Evolutionary conservation across 805 yeast species (phyloP).

Genomic region (Grigorovia yakushimaensis): DNA sequence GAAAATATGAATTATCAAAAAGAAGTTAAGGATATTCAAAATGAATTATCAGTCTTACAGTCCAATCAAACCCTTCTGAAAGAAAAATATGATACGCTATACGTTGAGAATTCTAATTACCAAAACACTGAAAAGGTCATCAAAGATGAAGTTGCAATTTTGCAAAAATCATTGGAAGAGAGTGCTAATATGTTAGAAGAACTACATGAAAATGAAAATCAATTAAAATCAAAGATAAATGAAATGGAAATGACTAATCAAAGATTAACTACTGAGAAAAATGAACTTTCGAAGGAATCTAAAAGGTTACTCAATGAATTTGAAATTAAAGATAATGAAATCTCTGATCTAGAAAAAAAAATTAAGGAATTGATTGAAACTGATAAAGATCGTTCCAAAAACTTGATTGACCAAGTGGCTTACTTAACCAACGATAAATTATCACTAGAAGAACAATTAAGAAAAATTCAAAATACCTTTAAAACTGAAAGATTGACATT

Average conservation of each 20-base stretch:
- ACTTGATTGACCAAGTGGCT: slow-evolving; percentile 6
- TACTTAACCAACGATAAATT: slow-evolving; percentile 4
- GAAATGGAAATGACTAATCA: slow-evolving; percentile 1
- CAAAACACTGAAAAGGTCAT: neutral
- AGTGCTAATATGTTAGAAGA: slow-evolving; percentile 2
- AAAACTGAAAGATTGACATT: slow-evolving; percentile 3
- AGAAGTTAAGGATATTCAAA: slow-evolving; percentile 13
- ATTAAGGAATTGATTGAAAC: slow-evolving; percentile 2
- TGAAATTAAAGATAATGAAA: slow-evolving; percentile 4
- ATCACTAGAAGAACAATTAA: slow-evolving; percentile 7
- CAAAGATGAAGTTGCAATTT: slow-evolving; percentile 1
- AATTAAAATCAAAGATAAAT: neutral
- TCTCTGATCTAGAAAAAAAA: slow-evolving; percentile 1
- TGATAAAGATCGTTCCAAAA: slow-evolving; percentile 3
- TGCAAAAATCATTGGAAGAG: slow-evolving; percentile 1
- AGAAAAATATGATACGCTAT: slow-evolving; percentile 16
- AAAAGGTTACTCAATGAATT: slow-evolving; percentile 1
- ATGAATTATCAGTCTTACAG: slow-evolving; percentile 22
- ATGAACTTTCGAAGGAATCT: slow-evolving; percentile 5
- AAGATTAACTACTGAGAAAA: slow-evolving; percentile 3
- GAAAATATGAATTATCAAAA: slow-evolving; percentile 10
- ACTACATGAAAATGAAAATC: neutral
- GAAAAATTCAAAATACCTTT: slow-evolving; percentile 7
- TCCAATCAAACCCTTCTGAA: slow-evolving; percentile 23
- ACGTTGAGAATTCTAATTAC: slow-evolving; percentile 9